Conservation (phyloP, 2,329 filamentous ascomycete genomes). For the Achaetomium macrosporum region DNA sequence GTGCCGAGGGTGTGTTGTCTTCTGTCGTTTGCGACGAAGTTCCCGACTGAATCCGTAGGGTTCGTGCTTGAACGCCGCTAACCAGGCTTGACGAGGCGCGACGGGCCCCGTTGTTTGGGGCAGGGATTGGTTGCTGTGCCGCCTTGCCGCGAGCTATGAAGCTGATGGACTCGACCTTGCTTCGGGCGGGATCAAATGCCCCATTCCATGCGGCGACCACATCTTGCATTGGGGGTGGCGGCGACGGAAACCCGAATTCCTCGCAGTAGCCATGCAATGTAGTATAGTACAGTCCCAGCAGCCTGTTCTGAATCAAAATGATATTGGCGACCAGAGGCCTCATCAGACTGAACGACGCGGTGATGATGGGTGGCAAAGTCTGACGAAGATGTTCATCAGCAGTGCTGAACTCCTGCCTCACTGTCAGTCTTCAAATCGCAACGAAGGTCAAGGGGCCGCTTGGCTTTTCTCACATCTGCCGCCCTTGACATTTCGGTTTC, state of each 20-base stretch:
- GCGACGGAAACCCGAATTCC: slow-evolving; percentile 62
- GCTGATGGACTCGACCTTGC: slow-evolving; percentile 59
- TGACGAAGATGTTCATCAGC: slow-evolving; percentile 69
- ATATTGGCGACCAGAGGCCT: slow-evolving; percentile 65
- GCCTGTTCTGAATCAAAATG: slow-evolving; percentile 69
- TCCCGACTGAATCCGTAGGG: slow-evolving; percentile 30
- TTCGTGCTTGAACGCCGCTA: slow-evolving; percentile 31
- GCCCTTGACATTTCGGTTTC: slow-evolving; percentile 63
- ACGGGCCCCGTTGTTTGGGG: slow-evolving; percentile 32
- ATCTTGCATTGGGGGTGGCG: slow-evolving; percentile 65
- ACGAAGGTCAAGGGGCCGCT: too few species aligned
- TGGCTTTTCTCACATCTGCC: slow-evolving; percentile 45
- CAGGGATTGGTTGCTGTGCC: slow-evolving; percentile 39
- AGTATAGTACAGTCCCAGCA: slow-evolving; percentile 75
- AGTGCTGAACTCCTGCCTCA: slow-evolving; percentile 59
- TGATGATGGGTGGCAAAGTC: slow-evolving; percentile 65
- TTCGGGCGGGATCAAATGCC: slow-evolving; percentile 57
- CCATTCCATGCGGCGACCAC: slow-evolving; percentile 62
- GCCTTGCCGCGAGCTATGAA: slow-evolving; percentile 63
- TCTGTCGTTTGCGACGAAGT: slow-evolving; percentile 15
- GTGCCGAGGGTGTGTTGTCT: slow-evolving; percentile 26
- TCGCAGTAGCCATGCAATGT: slow-evolving; percentile 67
- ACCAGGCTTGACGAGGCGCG: slow-evolving; percentile 41
- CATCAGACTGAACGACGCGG: slow-evolving; percentile 66
- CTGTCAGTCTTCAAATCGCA: slow-evolving; percentile 8